These are phyloP conservation scores for Phytophthora pluvialis DNA, from an alignment of 352 stramenopile genomes.

Conservation along the genomic window DNA sequence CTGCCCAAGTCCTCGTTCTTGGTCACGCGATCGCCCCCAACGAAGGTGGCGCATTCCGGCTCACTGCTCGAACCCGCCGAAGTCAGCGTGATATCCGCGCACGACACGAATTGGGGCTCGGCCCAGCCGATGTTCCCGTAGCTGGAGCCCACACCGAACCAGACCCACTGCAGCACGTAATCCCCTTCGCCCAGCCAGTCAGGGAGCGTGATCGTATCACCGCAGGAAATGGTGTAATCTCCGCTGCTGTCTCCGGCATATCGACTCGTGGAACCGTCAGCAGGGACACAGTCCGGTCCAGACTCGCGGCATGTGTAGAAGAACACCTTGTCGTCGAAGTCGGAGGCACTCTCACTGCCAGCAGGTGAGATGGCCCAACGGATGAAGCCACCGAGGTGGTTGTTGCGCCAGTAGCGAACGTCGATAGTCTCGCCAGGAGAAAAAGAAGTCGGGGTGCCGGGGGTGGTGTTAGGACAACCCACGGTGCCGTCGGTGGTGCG, in stretches of 20 bases:
- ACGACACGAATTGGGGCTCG: conserved; percentile 57
- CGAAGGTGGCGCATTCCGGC: conserved; percentile 52
- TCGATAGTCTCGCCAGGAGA: conserved; percentile 52
- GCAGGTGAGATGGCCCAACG: conserved; percentile 49
- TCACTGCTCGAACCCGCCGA: conserved; percentile 34
- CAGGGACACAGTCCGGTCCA: conserved; percentile 41
- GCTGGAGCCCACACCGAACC: conserved; percentile 55
- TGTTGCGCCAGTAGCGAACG: conserved; percentile 60
- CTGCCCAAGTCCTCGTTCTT: conserved; percentile 43
- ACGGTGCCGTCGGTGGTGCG: conserved; percentile 40
- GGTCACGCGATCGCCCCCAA: conserved; percentile 61
- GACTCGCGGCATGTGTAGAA: conserved; percentile 67
- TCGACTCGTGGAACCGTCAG: conserved; percentile 45
- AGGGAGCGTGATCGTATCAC: conserved; percentile 55
- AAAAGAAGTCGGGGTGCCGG: conserved; percentile 43
- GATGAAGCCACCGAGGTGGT: conserved; percentile 68
- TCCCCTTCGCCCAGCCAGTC: conserved; percentile 53
- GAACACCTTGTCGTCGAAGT: conserved; percentile 61
- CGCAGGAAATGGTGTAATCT: conserved; percentile 48
- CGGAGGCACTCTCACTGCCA: conserved; percentile 41
- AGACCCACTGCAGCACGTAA: conserved; percentile 69
- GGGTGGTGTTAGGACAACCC: conserved; percentile 41
- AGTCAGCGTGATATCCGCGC: conserved; percentile 61
- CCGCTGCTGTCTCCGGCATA: conserved; percentile 50
- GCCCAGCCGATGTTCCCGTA: conserved; percentile 60